Percentiles rank a stretch among this genome's conserved stretches.
Conservation (phyloP, 116 monocot species). For the Zostera marina region DNA sequence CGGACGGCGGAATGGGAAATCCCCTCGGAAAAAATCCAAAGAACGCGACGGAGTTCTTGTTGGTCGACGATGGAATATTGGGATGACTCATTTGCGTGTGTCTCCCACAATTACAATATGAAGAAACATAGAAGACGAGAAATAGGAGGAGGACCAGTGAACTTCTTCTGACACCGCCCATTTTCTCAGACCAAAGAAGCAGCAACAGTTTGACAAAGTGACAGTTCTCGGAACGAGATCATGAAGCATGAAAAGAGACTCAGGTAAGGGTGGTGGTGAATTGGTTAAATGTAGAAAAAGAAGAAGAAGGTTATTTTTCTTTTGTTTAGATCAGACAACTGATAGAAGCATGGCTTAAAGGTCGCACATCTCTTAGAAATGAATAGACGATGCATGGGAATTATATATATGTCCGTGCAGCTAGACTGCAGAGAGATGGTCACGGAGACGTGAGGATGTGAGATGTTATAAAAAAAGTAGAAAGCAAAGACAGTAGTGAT, state of each 20-base stretch:
- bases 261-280: conserved; percentile 3
- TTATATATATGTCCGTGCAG: not conserved
- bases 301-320: not conserved
- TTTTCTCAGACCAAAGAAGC: conserved; percentile 2
- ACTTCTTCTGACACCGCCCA: conserved; percentile 9
- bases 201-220: not conserved
- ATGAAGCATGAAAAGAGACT: conserved; percentile 2
- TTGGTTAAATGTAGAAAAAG: not conserved
- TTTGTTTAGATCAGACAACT: not conserved
- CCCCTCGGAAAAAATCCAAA: conserved; percentile 44
- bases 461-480: not conserved
- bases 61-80: not conserved
- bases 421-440: not conserved
- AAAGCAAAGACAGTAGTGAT: conserved; percentile 5
- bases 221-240: conserved; percentile 1
- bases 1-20: conserved; percentile 53
- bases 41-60: conserved; percentile 23
- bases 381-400: conserved; percentile 2
- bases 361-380: not conserved
- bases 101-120: conserved; percentile 19
- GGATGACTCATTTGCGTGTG: conserved; percentile 11
- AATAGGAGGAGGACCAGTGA: conserved; percentile 10
- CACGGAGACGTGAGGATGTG: conserved; percentile 2
- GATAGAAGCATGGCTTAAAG: conserved; percentile 13
- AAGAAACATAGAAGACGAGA: conserved; percentile 13